These are phyloP conservation scores for Bauhinia variegata DNA, from an alignment of 306 rosid species.

Conservation along the genomic window DNA sequence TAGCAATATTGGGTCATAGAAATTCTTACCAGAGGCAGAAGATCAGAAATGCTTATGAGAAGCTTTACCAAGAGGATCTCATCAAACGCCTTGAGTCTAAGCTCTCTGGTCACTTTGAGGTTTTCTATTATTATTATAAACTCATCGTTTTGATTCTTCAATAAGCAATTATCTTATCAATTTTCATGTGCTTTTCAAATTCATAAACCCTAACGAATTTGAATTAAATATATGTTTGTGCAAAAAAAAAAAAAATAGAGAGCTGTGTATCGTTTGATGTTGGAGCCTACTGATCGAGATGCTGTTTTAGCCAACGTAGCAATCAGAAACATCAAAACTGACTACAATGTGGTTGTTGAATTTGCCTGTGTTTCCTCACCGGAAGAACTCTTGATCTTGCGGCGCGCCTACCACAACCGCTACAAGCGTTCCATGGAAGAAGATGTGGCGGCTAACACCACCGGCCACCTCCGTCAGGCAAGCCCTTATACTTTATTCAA, in stretches of 20 bases:
- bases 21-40: slow-evolving; percentile 54
- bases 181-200: no score
- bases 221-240: background rate
- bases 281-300: slow-evolving; percentile 73
- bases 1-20: slow-evolving; percentile 61
- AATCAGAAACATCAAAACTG: slow-evolving; percentile 38
- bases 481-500: background rate
- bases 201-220: background rate
- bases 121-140: background rate
- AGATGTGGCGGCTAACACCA: slow-evolving; percentile 68
- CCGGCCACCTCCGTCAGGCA: slow-evolving; percentile 75
- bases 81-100: slow-evolving; percentile 75
- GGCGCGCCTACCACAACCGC: slow-evolving; percentile 72
- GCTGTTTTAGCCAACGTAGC: slow-evolving; percentile 87
- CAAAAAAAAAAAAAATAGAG: slow-evolving; percentile 41
- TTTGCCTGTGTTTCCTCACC: slow-evolving; percentile 61
- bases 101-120: slow-evolving; percentile 82
- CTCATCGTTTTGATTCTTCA: no score
- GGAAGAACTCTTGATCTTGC: slow-evolving; percentile 63
- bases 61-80: slow-evolving; percentile 51
- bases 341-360: slow-evolving; percentile 63
- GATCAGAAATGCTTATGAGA: slow-evolving; percentile 55
- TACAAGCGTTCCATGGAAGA: slow-evolving; percentile 81
- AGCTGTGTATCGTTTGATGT: slow-evolving; percentile 78
- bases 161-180: no score